phyloP scores from a whole-genome alignment of 1,284 basidiomycete genomes.

The Marasmius tenuissimus region DNA sequence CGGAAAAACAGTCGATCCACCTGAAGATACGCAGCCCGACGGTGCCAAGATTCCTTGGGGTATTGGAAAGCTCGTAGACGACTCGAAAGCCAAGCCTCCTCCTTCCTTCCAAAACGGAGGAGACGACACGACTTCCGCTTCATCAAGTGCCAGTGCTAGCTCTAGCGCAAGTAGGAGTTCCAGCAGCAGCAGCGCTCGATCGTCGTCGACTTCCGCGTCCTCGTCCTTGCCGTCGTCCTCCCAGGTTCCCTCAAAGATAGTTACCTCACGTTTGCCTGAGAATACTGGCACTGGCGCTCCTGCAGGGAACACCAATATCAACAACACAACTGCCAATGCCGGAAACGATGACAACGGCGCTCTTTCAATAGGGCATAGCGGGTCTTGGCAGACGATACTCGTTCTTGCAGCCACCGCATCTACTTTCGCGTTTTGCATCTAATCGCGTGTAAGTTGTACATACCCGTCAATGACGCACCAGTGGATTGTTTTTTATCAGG shows the following conservation, averaged over 20 bases:
- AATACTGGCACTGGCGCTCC: not conserved
- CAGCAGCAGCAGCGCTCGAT: not conserved
- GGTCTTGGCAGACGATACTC: not conserved
- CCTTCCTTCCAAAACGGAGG: not conserved
- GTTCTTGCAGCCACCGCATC: not conserved
- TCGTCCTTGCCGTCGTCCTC: not conserved
- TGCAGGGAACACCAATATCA: not conserved
- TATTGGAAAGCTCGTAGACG: not conserved
- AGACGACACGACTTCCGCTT: not conserved
- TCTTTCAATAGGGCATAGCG: not conserved
- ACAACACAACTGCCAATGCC: not conserved
- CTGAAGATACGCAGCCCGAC: not conserved
- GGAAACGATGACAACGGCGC: not conserved
- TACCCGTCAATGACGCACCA: too few relatives aligned
- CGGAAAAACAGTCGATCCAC: conserved; percentile 27
- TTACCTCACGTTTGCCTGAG: not conserved
- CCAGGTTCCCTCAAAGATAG: not conserved
- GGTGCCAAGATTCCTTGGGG: not conserved
- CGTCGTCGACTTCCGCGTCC: not conserved
- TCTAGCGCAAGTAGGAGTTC: not conserved
- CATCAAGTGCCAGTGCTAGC: not conserved
- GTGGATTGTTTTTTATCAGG: too few relatives aligned
- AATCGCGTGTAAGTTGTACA: not conserved
- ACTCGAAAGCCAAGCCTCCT: not conserved
- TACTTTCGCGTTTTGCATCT: not conserved